Base-by-base conservation (phyloP, 768 basidiomycete species). In the Boletus fagicola region DNA sequence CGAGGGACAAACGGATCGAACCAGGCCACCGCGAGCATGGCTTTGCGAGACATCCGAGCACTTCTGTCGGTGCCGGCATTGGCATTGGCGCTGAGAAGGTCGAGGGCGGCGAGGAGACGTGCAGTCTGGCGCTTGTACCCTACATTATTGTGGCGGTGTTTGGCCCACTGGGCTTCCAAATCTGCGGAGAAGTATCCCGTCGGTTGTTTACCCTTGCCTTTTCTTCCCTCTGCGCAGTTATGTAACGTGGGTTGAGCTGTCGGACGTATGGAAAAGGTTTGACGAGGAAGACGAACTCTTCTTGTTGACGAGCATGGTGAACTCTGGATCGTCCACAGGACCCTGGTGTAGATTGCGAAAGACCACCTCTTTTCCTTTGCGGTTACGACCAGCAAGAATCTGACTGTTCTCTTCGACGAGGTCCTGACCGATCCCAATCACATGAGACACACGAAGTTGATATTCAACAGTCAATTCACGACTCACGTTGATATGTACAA, bases 301-400 rank as follows among this genome's bases (percentile, higher is more conserved):
- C 36, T 86, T 78, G 53, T 35, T 70, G 26, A 61, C 55, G 1
- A 61, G 58, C 1, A 60, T 67, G 3, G 61, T 63, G 11, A 46
- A 59, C 20, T 63, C 68, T 18, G 61, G 65, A 2, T 68, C 28
- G 28, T 78, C 77, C 40, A 82, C 78, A 42, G 77, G 69, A 15
- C 87, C 90, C 62, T 86, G 74, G 13, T 75, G 76, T 36, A 90
- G 76, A 0, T 88, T 79, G 22, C 74, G 74, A 78, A 90, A 88
- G 0, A 87, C 49, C 33, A 76, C 69, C 18, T 85, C 86, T 54
- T 76, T 74, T 54, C 72, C 69, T 62, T 83, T 84, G 30, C 80
- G 74, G 54, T 82, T 72, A 36, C 68, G 72, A 11, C 77, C 71
- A 22, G 62, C 63, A 3, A 85, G 59, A 30, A 86, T 74, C 12